Base-by-base conservation (phyloP, 805 yeast species). In the Jamesozyma lodderae region DNA sequence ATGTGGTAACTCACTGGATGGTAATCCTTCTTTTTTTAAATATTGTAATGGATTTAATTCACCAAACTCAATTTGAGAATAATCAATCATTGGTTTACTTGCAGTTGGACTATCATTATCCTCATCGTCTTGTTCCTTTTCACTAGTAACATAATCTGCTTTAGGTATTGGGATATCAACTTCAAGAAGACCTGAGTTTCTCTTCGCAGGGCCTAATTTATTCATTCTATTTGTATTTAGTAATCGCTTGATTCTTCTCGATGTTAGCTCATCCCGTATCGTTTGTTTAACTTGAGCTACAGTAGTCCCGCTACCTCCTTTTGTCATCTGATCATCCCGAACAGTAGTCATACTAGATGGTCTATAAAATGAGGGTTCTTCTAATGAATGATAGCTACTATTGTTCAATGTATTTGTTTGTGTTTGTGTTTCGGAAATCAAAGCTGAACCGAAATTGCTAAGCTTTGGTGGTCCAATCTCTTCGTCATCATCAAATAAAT, bases 1-100 rank as follows among this genome's bases (percentile, higher is more conserved):
- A 26, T 43, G 50, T 15, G 68, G 66, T 33, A 65, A 48, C 24
- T 64, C 69, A 17, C 45, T 45, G 2, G 66, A 48, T 2, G 69
- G 65, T 11, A 64, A 41, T 29, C 60, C 57, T 40, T 63, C 50
- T 44, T 57, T 57, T 40, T 56, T 63, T 16, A 61, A 45, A 42
- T 63, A 66, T 43, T 65, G 68, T 28, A 63, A 62, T 8, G 69
- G 69, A 41, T 64, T 66, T 37, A 64, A 45, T 6, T 62, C 63
- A 32, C 63, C 65, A 47, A 65, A 62, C 16, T 63, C 63, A 31
- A 55, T 48, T 2, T 35, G 33, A 3, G 45, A 39, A 34, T 49
- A 49, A 34, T 49, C 42, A 24, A 37, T 36, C 6, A 19, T 9
- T 14, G 29, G 24, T 11, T 21, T 27, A 14, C 13, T 6, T 14